These are phyloP conservation scores for Sarocladiaceae sp. DNA, from an alignment of 2,329 filamentous ascomycete species.

Conservation along the genomic window DNA sequence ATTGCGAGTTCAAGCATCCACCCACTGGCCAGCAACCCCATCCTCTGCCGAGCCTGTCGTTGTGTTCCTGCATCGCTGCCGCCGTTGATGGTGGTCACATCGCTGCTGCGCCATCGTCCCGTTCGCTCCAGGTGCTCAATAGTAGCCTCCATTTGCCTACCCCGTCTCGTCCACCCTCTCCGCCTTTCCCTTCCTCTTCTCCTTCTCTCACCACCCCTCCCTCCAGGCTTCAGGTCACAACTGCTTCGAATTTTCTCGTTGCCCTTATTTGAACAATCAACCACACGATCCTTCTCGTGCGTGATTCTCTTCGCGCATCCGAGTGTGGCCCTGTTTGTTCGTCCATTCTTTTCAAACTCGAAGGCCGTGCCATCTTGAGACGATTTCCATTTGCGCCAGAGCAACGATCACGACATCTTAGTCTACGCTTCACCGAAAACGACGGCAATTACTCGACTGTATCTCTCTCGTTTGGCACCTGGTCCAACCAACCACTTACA, in stretches of 20 bases:
- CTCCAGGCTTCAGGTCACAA: conserved; percentile 1
- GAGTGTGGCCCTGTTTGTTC: conserved; percentile 8
- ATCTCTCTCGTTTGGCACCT: conserved; percentile 8
- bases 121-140: too few relatives aligned
- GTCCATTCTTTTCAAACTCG: conserved; percentile 10
- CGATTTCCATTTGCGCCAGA: conserved; percentile 4
- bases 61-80: too few relatives aligned
- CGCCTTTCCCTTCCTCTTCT: conserved; percentile 5
- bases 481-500: conserved; percentile 9
- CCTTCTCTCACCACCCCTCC: conserved; percentile 4
- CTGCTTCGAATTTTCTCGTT: conserved; percentile 1
- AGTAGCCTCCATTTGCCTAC: too few relatives aligned
- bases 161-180: too few relatives aligned
- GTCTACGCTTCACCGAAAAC: neutral
- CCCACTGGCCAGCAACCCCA: too few relatives aligned
- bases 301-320: conserved; percentile 3
- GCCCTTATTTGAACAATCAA: conserved; percentile 7
- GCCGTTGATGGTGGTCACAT: too few relatives aligned
- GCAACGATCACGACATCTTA: neutral
- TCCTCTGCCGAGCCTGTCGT: too few relatives aligned
- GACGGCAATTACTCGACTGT: neutral
- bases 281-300: conserved; percentile 7
- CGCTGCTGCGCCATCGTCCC: too few relatives aligned
- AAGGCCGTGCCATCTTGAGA: conserved; percentile 7
- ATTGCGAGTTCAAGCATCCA: too few relatives aligned